Evolutionary conservation across 2,329 filamentous ascomycete species (phyloP).

Genomic region (Trichoderma hamatum): DNA sequence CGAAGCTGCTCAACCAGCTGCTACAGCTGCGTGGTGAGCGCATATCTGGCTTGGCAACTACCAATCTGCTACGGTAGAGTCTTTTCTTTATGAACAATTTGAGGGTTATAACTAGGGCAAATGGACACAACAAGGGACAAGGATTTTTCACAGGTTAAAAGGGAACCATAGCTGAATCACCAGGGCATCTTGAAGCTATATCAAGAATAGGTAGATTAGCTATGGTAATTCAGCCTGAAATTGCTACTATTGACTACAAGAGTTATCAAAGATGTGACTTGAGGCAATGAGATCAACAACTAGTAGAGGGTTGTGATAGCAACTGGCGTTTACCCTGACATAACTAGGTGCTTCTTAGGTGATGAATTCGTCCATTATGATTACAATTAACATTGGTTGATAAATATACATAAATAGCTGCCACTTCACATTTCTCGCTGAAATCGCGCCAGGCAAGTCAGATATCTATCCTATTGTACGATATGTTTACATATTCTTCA

Average conservation of each 20-base stretch:
- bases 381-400: neutral
- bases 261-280: neutral
- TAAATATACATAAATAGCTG: neutral
- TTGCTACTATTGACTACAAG: neutral
- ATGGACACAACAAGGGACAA: neutral
- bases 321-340: neutral
- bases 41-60: neutral
- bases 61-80: neutral
- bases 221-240: neutral
- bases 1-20: neutral
- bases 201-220: constrained; percentile 1
- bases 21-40: neutral
- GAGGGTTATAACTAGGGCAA: neutral
- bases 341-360: neutral
- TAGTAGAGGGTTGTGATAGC: neutral
- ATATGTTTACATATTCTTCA: constrained; percentile 46
- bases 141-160: neutral
- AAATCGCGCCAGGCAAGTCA: neutral
- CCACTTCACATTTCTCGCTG: neutral
- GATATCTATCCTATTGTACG: neutral
- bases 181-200: neutral
- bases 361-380: neutral
- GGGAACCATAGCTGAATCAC: neutral
- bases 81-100: neutral
- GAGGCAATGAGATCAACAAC: neutral